Base-by-base conservation (phyloP, 352 stramenopile genomes). In the Globisporangium echinulatum region DNA sequence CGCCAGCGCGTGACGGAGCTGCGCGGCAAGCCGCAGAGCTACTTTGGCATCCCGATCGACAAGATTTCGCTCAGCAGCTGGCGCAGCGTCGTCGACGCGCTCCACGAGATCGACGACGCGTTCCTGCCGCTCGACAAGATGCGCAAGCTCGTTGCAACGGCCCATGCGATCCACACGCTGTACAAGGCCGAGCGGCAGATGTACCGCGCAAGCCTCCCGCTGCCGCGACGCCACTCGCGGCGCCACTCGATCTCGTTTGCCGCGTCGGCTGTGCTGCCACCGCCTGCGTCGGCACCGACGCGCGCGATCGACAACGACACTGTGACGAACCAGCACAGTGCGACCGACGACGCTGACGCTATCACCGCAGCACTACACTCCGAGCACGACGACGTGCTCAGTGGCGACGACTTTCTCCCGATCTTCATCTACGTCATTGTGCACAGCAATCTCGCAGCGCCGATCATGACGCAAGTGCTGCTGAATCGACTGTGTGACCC, bases 361-460 rank as follows among this genome's bases (percentile, higher is more conserved):
- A 40, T 14, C 10, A n/a, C 15, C 3, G 46, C 54, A 7, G 62
- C 61, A 38, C n/a, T 33, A 49, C 47, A 59, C 48, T 8, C 8
- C 5, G 65, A 67, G 54, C 40, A 88, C 38, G 79, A 89, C 25
- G 79, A 91, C 55, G 79, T 90, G 54, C 70, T 94, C 44, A 92
- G 82, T 52, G 85, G 82, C 42, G 85, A 92, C 70, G 83, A 92
- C 66, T 92, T 94, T 60, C 62, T 94, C 66, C 82, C 82, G 49
- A 92, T 94, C 68, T 92, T 94, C 75, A 88, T 94, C 72, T 92
- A 92, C 72, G 82, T 94, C 63, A 88, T 94, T 64, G 82, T 94
- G 42, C 82, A 92, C 66, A 88, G 77, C 61, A 73, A 90, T 19
- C 66, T 94, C 40, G 69, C 77, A 47, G 65, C 82, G 37, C 85